A percentile compares a stretch with the other conserved stretches of the same genome.
Conservation (phyloP, 352 stramenopile species). For the Phytophthora megakarya region DNA sequence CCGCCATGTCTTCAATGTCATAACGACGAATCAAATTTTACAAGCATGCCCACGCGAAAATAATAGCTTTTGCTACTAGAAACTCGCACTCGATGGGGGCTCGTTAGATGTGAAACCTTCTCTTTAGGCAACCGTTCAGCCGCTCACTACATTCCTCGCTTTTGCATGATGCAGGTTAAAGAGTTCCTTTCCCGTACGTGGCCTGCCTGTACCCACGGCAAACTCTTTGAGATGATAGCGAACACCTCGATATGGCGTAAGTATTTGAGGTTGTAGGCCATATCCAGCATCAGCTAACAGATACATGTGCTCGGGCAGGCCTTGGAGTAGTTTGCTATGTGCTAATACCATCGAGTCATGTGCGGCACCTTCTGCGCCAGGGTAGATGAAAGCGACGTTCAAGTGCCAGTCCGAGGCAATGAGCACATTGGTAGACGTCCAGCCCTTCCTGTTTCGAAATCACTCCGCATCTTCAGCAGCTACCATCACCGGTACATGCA, state of each 20-base stretch:
- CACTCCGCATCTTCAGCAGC: too few species aligned
- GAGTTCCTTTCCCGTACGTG: slow-evolving; percentile 2
- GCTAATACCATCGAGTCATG: slow-evolving; percentile 15
- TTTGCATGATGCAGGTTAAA: slow-evolving; percentile 14
- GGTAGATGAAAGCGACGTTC: too few species aligned
- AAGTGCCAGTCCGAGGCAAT: too few species aligned
- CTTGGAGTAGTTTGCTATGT: background rate
- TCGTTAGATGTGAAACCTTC: slow-evolving; percentile 1
- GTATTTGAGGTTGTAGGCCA: background rate
- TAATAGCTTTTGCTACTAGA: background rate
- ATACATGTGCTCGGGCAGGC: background rate
- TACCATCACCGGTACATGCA: too few species aligned
- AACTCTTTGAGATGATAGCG: slow-evolving; percentile 16
- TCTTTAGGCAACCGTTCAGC: slow-evolving; percentile 1
- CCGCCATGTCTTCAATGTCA: background rate
- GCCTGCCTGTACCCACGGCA: background rate
- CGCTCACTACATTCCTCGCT: slow-evolving; percentile 5
- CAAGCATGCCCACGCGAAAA: slow-evolving; percentile 3
- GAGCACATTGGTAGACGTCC: too few species aligned
- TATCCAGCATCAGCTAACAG: too few species aligned
- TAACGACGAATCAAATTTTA: slow-evolving; percentile 14
- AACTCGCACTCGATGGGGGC: slow-evolving; percentile 8
- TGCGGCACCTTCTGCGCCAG: too few species aligned
- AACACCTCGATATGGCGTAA: slow-evolving; percentile 1
- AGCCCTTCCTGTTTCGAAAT: too few species aligned